Base-by-base conservation (phyloP, 148 eudicot species). In the Fagopyrum tataricum region DNA sequence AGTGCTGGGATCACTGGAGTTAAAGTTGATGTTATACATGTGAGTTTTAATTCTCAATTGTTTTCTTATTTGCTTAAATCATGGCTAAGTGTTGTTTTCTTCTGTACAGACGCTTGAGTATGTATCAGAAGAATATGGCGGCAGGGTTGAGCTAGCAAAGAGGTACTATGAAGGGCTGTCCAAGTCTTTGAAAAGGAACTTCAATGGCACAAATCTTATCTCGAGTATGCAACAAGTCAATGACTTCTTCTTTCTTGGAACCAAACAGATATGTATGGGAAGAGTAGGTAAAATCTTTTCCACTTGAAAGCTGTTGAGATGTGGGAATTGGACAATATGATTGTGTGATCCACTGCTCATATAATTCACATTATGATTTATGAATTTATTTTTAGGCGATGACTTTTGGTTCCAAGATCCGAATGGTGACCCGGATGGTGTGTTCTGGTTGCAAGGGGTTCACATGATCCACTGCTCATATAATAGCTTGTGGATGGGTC, bases 401-500 rank as follows among this genome's bases (percentile, higher is more conserved):
- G 92, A 88, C 48, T 88, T 88, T 74, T 88, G 92, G 92, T 84
- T 78, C 75, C 84, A 86, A 77, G 90, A 88, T 24, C 92, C 92
- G 14, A 79, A 77, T 71, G 92, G 92, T 15, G 92, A 88, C 72
- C 88, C 88, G 70, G 77, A 77, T 73, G 92, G 92, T 43, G 88
- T 83, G 24, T 88, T 79, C 72, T 88, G 92, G 92, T 75, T 88
- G 41, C 92, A 88, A 74, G 92, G 92, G 12, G 90, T 84, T 14
- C 92, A 88, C 58, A 86, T 88, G 92, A 80, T 88, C 69, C 92
- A 88, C 76, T 88, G 92, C 75, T 84, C 92, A 70, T 88, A 84
- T 78, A 88, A 86, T 80, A 88, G 90, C 77, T 44, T 88, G 68
- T 88, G 92, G 92, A 86, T 88, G 92, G 88, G 90, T 4, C 90